These are phyloP conservation scores for Chenopodium suecicum DNA, from an alignment of 148 eudicot genomes.

Conservation along the genomic window DNA sequence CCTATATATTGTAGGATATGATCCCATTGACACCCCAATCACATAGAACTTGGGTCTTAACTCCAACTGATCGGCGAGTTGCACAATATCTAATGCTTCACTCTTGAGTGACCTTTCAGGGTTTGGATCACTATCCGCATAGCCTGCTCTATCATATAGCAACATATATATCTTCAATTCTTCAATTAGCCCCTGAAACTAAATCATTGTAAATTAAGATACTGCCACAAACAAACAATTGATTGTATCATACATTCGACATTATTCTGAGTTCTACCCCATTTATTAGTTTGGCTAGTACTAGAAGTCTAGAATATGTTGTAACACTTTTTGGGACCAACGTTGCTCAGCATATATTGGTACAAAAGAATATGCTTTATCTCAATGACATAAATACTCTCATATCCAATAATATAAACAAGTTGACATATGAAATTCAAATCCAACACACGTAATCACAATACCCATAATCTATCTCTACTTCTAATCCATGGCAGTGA, in stretches of 20 bases:
- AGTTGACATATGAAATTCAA: slow-evolving; percentile 2
- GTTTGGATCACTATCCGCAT: slow-evolving; percentile 73
- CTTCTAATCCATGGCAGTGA: too few relatives aligned
- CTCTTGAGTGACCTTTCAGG: slow-evolving; percentile 51
- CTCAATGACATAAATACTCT: slow-evolving; percentile 9
- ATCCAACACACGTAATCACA: slow-evolving; percentile 1
- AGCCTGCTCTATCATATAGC: slow-evolving; percentile 64
- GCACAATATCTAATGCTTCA: slow-evolving; percentile 60
- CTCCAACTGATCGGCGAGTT: slow-evolving; percentile 59
- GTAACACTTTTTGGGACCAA: not conserved
- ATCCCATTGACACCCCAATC: slow-evolving; percentile 60
- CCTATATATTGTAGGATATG: slow-evolving; percentile 30
- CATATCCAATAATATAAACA: slow-evolving; percentile 12
- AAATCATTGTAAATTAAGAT: slow-evolving; percentile 36
- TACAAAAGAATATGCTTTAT: slow-evolving; percentile 8
- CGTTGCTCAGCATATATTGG: not conserved
- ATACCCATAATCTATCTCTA: not conserved
- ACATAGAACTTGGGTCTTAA: slow-evolving; percentile 58
- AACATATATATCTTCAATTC: slow-evolving; percentile 51
- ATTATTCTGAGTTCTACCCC: not conserved
- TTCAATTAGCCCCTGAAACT: slow-evolving; percentile 55
- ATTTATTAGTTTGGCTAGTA: not conserved
- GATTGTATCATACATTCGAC: not conserved
- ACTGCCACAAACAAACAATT: slow-evolving; percentile 7
- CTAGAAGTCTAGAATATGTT: slow-evolving; percentile 8